A percentile compares a stretch with the other conserved stretches of the same genome.
Evolutionary conservation across 257 asterid species (phyloP).

Genomic region (Phtheirospermum japonicum): DNA sequence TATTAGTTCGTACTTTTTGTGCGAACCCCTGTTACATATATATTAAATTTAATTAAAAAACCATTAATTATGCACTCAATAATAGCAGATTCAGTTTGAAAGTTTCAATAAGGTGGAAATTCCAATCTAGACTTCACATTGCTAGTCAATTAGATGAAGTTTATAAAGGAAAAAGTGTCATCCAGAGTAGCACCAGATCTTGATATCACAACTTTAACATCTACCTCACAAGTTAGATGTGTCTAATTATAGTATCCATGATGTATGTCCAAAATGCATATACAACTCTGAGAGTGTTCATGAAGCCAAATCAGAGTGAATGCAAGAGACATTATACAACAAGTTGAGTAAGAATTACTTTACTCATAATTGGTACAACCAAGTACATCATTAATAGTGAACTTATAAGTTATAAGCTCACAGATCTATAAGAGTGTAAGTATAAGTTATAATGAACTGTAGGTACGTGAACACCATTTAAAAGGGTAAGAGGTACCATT

Average conservation of each 20-base stretch:
- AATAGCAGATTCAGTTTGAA: conserved; percentile 11
- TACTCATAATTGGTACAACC: background rate
- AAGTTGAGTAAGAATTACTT: background rate
- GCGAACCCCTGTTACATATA: background rate
- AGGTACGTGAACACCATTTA: too few species aligned
- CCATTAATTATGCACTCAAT: conserved; percentile 17
- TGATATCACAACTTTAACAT: background rate
- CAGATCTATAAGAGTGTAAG: too few species aligned
- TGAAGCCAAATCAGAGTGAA: background rate
- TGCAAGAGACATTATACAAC: conserved; percentile 11
- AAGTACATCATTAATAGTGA: conserved; percentile 1
- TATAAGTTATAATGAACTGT: too few species aligned
- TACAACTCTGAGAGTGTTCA: background rate
- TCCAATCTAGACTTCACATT: conserved; percentile 2
- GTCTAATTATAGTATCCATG: background rate
- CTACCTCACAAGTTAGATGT: background rate
- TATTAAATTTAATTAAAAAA: too few species aligned
- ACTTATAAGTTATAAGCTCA: too few species aligned
- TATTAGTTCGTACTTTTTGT: background rate
- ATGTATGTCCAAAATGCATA: background rate
- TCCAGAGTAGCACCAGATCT: background rate
- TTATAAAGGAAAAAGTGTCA: background rate
- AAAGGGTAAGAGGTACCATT: too few species aligned
- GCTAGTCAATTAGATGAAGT: background rate
- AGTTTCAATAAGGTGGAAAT: conserved; percentile 7